A percentile compares a stretch with the other conserved stretches of the same genome.
phyloP scores from a whole-genome alignment of 306 rosid genomes.

The Rosa chinensis region DNA sequence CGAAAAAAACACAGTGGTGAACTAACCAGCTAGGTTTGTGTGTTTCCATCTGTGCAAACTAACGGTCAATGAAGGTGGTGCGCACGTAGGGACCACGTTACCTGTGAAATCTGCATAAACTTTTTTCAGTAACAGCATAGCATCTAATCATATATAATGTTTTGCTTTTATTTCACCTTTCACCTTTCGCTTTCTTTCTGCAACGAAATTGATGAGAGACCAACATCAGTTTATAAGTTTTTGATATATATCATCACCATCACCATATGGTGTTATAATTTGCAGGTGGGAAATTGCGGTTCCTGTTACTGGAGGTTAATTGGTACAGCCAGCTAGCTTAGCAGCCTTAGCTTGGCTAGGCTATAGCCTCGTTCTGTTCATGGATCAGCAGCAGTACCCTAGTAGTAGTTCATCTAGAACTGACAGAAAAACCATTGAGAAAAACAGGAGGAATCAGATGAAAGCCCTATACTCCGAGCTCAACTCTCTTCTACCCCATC shows the following conservation, averaged over 20 bases:
- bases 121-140: background rate
- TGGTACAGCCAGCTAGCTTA: background rate
- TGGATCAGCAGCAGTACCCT: conserved; percentile 54
- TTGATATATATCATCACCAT: background rate
- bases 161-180: background rate
- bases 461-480: conserved; percentile 56
- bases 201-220: background rate
- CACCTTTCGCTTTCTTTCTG: conserved; percentile 3
- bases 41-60: background rate
- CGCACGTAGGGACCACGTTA: background rate
- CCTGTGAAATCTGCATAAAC: background rate
- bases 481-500: conserved; percentile 58
- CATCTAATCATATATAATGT: background rate
- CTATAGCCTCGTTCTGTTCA: background rate
- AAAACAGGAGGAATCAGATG: conserved; percentile 70
- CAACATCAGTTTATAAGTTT: background rate
- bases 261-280: background rate
- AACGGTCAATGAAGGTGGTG: background rate
- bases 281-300: background rate
- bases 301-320: background rate
- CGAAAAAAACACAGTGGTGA: background rate
- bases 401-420: conserved; percentile 50
- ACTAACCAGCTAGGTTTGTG: background rate
- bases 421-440: conserved; percentile 63
- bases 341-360: background rate